Base-by-base conservation (phyloP, 345 rosid species). In the Eucalyptus sp. region DNA sequence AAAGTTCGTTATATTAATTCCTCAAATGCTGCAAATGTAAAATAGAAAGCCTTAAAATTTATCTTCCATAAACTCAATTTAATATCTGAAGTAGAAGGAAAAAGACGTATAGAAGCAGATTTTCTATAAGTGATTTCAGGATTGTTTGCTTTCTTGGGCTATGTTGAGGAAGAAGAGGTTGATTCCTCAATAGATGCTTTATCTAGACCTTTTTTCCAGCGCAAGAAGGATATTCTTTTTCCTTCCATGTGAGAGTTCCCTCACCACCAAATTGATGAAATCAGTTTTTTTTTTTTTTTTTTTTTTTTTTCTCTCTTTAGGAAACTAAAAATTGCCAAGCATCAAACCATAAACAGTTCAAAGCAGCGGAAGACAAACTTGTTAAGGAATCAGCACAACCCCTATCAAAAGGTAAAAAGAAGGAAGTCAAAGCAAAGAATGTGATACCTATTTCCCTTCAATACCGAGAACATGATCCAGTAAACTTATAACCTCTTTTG, bases 1-100 rank as follows among this genome's bases (percentile, higher is more conserved):
- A 90, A 91, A 96, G 86, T 90, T 93, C 96, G 56, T 96, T 95
- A 88, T 95, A 96, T 86, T 93, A 96, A 88, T 81, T 90, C 86
- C 96, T 96, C 94, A 97, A 91, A 90, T 96, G 96, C 99, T 97
- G 96, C 92, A 93, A 88, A 44, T 25, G 10, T 68, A 33, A 33
- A 68, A 68, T 68, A 18, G 25, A 48, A 29, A 86, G 87, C 52
- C 41, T 68, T 16, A n/a, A n/a, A 46, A 24, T 16, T 22, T 50
- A 44, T 86, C n/a, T 24, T 86, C 79, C 17, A 15, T 4, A 17
- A 86, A 43, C 33, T 52, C 46, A 64, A 58, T 41, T 20, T 15
- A 46, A 54, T 41, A 54, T 24, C 16, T 48, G 79, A 87, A 87
- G 13, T 24, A n/a, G 50, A 25, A 87, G 44, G 18, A 29, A 52